Conservation (phyloP, 805 yeast genomes). For the Starmerella lactis-condensi region DNA sequence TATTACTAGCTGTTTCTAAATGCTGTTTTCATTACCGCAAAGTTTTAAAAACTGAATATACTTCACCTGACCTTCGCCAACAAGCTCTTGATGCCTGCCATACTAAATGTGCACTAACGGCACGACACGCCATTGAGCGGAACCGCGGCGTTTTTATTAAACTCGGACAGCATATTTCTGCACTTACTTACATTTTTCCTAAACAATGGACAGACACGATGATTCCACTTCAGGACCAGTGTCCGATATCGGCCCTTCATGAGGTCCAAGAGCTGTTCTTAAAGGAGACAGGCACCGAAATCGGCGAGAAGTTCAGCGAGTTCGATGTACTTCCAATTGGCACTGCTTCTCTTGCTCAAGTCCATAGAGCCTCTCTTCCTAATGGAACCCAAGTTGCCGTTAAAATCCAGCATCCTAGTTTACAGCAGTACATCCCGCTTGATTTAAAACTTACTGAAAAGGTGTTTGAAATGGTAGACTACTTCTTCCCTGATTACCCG, state of each 20-base stretch:
- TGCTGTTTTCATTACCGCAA: conserved; percentile 57
- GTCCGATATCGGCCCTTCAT: conserved; percentile 61
- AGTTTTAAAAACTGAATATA: conserved; percentile 31
- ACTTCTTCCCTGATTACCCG: conserved; percentile 84
- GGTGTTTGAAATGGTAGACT: conserved; percentile 55
- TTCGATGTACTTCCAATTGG: conserved; percentile 71
- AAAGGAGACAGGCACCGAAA: conserved; percentile 40
- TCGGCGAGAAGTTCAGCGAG: conserved; percentile 46
- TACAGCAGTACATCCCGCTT: conserved; percentile 73
- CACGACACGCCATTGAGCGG: conserved; percentile 56
- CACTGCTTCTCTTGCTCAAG: conserved; percentile 92
- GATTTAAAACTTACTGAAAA: conserved; percentile 63
- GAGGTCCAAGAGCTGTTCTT: conserved; percentile 51
- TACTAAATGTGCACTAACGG: conserved; percentile 53
- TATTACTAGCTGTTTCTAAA: conserved; percentile 22
- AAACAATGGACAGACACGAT: conserved; percentile 89
- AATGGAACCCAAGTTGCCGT: conserved; percentile 69
- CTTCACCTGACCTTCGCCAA: conserved; percentile 29
- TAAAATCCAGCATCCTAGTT: conserved; percentile 80
- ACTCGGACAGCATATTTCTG: conserved; percentile 84
- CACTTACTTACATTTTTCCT: conserved; percentile 80
- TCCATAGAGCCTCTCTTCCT: conserved; percentile 52
- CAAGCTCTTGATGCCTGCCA: conserved; percentile 51
- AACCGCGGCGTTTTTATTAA: conserved; percentile 92
- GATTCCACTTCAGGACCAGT: conserved; percentile 78